Conservation (phyloP, 768 basidiomycete species). For the Lactarius quietus region DNA sequence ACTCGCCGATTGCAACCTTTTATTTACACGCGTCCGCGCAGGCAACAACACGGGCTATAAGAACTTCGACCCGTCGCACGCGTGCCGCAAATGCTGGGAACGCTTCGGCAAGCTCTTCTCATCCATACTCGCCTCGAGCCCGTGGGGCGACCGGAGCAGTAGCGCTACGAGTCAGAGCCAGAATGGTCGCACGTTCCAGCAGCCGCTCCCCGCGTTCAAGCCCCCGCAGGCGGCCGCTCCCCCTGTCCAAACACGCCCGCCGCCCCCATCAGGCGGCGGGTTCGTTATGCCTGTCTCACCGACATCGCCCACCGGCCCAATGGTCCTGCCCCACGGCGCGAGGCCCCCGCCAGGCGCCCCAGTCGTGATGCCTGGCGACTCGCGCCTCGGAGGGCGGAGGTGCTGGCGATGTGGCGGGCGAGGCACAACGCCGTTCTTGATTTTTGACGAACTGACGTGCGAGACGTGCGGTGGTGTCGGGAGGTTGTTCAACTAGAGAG, state of each 20-base stretch:
- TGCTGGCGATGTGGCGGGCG: conserved; percentile 66
- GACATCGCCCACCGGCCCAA: not conserved
- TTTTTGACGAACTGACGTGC: conserved; percentile 55
- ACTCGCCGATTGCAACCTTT: not conserved
- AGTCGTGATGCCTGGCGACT: conserved; percentile 61
- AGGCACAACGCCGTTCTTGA: conserved; percentile 48
- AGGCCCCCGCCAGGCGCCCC: conserved; percentile 41
- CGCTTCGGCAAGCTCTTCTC: conserved; percentile 60
- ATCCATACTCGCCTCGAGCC: conserved; percentile 55
- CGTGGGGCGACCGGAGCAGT: conserved; percentile 33
- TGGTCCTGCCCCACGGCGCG: conserved; percentile 27
- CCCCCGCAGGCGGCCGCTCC: conserved; percentile 10
- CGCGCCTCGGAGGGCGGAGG: conserved; percentile 59
- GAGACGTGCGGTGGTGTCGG: conserved; percentile 61
- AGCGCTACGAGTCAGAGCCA: not conserved
- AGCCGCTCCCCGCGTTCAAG: conserved; percentile 25
- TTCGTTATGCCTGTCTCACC: not conserved
- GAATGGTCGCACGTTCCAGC: conserved; percentile 21
- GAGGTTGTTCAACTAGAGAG: conserved; percentile 32
- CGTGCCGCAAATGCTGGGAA: conserved; percentile 74
- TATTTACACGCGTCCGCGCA: conserved; percentile 29
- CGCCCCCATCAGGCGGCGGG: conserved; percentile 1
- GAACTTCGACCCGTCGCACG: conserved; percentile 56
- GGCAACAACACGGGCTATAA: conserved; percentile 77
- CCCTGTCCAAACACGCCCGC: not conserved